phyloP scores from a whole-genome alignment of 2,329 filamentous ascomycete species.

The Hawksworthiomyces lignivorus region DNA sequence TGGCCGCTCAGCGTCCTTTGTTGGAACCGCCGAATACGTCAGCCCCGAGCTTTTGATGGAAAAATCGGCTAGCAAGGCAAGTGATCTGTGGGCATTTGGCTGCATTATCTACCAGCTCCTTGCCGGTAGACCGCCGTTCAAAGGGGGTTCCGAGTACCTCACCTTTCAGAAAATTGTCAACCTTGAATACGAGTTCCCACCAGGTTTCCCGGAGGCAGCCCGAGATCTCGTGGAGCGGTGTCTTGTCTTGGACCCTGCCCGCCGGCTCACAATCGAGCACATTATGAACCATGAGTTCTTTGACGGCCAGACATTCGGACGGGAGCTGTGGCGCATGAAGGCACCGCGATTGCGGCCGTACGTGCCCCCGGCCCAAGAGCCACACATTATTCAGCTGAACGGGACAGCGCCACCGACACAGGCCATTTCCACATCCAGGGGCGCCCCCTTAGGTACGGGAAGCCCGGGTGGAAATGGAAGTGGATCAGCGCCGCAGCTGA shows the following conservation, averaged over 20 bases:
- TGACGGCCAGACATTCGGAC: constrained; percentile 76
- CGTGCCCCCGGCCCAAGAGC: constrained; percentile 66
- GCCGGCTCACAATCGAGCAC: constrained; percentile 83
- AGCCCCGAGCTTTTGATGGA: constrained; percentile 95
- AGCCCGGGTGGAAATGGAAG: background rate
- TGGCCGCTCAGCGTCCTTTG: constrained; percentile 82
- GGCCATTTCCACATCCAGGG: constrained; percentile 22
- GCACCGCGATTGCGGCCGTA: constrained; percentile 83
- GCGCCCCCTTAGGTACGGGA: constrained; percentile 16
- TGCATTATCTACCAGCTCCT: constrained; percentile 96
- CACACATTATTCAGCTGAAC: constrained; percentile 66
- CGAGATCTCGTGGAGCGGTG: constrained; percentile 85
- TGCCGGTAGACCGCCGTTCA: constrained; percentile 94
- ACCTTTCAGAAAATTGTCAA: constrained; percentile 98
- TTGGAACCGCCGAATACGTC: constrained; percentile 96
- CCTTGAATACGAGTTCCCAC: constrained; percentile 87
- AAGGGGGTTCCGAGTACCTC: constrained; percentile 88
- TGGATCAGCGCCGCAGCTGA: constrained; percentile 18
- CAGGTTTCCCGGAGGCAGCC: constrained; percentile 78
- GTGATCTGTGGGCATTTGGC: constrained; percentile 96
- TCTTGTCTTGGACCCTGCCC: constrained; percentile 78
- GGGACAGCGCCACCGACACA: constrained; percentile 30
- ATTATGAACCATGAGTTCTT: constrained; percentile 98
- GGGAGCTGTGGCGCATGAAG: constrained; percentile 79
- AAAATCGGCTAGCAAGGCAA: constrained; percentile 95